Evolutionary conservation across 2,329 filamentous ascomycete species (phyloP), one percentile per base, ranked within the genome.

Genomic region (Bipolaris gigantea): DNA sequence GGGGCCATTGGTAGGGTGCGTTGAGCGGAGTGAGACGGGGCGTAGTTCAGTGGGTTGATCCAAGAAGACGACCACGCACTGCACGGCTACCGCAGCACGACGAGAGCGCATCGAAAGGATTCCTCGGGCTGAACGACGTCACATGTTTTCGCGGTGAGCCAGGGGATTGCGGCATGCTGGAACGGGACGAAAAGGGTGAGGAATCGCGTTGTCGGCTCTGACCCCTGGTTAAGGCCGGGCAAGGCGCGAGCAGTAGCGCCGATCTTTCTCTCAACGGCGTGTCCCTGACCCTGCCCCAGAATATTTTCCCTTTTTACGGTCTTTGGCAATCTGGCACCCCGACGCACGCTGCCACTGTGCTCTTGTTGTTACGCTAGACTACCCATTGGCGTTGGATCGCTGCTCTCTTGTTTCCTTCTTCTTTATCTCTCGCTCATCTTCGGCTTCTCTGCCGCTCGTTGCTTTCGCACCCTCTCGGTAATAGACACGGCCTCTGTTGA

Each of bases 81-180:
- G 27, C 27, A 11, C 27, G 27, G 10, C 27, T 30, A 5, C 4
- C 10, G 30, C 11, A 23, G n/a, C 8, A 8, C 4, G 19, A 21
- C 39, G 13, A 13, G 11, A 19, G 27, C 33, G 15, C 21, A 8
- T 35, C 15, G 9, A 47, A 21, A 25, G 4, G 6, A 10, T n/a
- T 2, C 10, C 11, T 15, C 18, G 5, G 19, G 27, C 38, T 34
- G 27, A 18, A 33, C 11, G 35, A 19, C 19, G 55, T 58, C 48
- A 58, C 55, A 60, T 60, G 57, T 32, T 50, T 48, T 55, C 51
- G 51, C 48, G 52, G 23, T 35, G 30, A 30, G 30, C 13, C 30
- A 32, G 33, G 47, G 38, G 21, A n/a, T 42, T 6, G 51, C 34
- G 27, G 9, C 42, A 23, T 41, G 38, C 42, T 34, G 21, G 27